Conservation (phyloP, 192 early-diverging fungal species). For the Lunasporangiospora selenospora region DNA sequence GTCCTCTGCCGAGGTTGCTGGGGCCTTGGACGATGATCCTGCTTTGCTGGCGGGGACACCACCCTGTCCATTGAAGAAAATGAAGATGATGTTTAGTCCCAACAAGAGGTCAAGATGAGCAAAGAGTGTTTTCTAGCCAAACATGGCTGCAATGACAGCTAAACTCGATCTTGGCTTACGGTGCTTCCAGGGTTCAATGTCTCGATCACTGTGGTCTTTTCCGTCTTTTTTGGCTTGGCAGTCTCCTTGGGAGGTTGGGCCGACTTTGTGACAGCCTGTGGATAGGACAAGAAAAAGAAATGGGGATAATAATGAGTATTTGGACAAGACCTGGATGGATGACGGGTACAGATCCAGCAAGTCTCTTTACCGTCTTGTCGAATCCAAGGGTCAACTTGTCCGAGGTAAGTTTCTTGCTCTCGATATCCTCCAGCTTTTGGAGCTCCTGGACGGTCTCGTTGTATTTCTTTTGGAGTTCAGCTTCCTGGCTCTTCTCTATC, state of each 20-base stretch:
- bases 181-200: constrained; percentile 63
- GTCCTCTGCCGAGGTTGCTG: constrained; percentile 20
- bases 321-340: background rate
- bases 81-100: background rate
- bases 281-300: background rate
- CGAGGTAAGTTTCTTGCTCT: constrained; percentile 71
- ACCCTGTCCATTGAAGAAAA: constrained; percentile 2
- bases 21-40: constrained; percentile 12
- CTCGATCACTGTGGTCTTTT: constrained; percentile 69
- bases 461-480: constrained; percentile 29
- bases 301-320: background rate
- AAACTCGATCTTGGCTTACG: constrained; percentile 51
- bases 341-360: too few relatives aligned
- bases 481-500: constrained; percentile 41
- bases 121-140: too few relatives aligned
- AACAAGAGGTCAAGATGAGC: too few relatives aligned
- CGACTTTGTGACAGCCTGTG: constrained; percentile 57
- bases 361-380: constrained; percentile 62
- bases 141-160: too few relatives aligned
- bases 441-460: constrained; percentile 56
- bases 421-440: constrained; percentile 63
- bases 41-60: constrained; percentile 36
- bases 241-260: constrained; percentile 24
- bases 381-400: constrained; percentile 73
- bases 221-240: constrained; percentile 52